Percentiles rank a stretch among this genome's conserved stretches.
Evolutionary conservation across 2,329 filamentous ascomycete species (phyloP).

Genomic region (Malbranchea zuffiana): DNA sequence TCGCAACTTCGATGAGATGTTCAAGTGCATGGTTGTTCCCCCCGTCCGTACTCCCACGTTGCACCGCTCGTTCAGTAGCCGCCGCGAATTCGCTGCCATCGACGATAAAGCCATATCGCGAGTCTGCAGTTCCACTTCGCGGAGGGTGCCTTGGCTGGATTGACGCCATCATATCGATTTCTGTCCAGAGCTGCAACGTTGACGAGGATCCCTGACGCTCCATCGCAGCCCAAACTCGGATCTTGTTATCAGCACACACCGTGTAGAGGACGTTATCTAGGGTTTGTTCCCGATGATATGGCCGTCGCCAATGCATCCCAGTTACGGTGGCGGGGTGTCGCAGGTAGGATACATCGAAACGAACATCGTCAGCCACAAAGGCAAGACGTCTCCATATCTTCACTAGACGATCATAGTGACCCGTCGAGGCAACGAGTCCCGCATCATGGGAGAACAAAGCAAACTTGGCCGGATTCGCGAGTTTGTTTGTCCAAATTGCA

Average conservation of each 20-base stretch:
- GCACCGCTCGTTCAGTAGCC: constrained; percentile 59
- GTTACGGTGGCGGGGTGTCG: constrained; percentile 75
- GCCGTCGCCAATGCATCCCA: constrained; percentile 72
- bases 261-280: constrained; percentile 86
- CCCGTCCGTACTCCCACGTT: constrained; percentile 45
- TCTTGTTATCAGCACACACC: constrained; percentile 64
- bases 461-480: constrained; percentile 63
- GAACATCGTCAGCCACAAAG: constrained; percentile 69
- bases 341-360: constrained; percentile 85
- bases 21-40: constrained; percentile 63
- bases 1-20: constrained; percentile 75
- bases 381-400: constrained; percentile 87
- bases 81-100: constrained; percentile 68
- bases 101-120: constrained; percentile 67
- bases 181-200: constrained; percentile 66
- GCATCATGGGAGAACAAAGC: constrained; percentile 79
- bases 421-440: constrained; percentile 71
- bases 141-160: constrained; percentile 48
- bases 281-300: constrained; percentile 63
- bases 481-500: constrained; percentile 59
- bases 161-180: constrained; percentile 63
- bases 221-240: constrained; percentile 73
- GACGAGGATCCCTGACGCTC: constrained; percentile 57
- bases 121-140: constrained; percentile 29
- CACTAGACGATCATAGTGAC: constrained; percentile 66